These are phyloP conservation scores for Fusarium incarnatum DNA, from an alignment of 2,329 filamentous ascomycete species.

Conservation along the genomic window DNA sequence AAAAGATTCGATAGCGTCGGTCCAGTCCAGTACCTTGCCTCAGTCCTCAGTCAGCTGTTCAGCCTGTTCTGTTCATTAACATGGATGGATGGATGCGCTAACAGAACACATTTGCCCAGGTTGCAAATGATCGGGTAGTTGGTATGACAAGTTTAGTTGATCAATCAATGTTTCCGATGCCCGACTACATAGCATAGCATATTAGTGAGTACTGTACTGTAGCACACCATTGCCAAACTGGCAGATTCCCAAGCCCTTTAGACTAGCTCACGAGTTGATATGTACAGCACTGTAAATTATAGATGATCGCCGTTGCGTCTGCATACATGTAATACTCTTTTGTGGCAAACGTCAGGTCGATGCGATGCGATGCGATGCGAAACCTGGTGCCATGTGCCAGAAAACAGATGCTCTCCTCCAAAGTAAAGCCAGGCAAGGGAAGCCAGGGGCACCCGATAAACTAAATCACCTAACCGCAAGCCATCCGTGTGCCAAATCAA, in stretches of 20 bases:
- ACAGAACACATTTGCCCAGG: constrained; percentile 16
- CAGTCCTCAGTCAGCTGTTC: background rate
- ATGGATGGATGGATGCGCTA: constrained; percentile 2
- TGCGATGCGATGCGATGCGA: constrained; percentile 30
- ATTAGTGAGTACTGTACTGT: background rate
- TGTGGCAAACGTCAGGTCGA: constrained; percentile 30
- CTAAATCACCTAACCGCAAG: constrained; percentile 44
- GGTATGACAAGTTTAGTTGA: constrained; percentile 22
- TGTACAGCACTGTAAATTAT: background rate
- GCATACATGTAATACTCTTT: constrained; percentile 15
- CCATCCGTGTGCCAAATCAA: constrained; percentile 47
- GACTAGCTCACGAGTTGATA: background rate
- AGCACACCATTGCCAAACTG: background rate
- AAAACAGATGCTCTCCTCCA: constrained; percentile 33
- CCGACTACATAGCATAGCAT: constrained; percentile 12
- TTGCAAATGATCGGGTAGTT: background rate
- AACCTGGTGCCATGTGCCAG: constrained; percentile 41
- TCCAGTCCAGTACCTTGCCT: background rate
- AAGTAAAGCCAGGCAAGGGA: constrained; percentile 3
- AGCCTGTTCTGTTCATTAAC: background rate
- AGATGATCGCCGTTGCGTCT: background rate
- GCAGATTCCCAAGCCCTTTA: background rate
- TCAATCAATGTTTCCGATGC: constrained; percentile 36
- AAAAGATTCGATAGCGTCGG: constrained; percentile 39
- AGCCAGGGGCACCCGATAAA: constrained; percentile 36